These are phyloP conservation scores for Diaporthe velutina DNA, from an alignment of 2,329 filamentous ascomycete genomes.

Conservation along the genomic window DNA sequence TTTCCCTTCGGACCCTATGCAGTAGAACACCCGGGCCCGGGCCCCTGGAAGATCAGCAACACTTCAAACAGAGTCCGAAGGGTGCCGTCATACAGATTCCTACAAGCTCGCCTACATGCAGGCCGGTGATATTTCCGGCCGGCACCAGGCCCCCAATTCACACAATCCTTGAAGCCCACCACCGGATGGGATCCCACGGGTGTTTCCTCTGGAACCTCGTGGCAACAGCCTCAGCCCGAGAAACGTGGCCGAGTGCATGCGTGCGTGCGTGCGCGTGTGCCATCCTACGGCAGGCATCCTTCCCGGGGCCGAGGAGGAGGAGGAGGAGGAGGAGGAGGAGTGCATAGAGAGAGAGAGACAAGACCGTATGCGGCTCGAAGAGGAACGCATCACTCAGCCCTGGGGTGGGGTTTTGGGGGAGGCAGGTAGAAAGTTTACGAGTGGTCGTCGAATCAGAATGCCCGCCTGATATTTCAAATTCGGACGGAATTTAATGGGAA, in stretches of 20 bases:
- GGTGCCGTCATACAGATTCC: neutral
- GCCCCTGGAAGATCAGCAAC: neutral
- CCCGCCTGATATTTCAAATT: neutral
- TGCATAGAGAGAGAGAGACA: neutral
- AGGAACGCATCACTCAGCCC: neutral
- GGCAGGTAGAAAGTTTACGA: neutral
- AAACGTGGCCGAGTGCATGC: constrained; percentile 7
- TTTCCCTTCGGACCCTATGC: neutral
- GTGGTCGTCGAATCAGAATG: neutral
- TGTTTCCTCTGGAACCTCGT: neutral
- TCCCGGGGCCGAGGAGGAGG: too few relatives aligned
- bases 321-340: too few relatives aligned
- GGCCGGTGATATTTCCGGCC: neutral
- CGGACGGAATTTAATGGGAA: neutral
- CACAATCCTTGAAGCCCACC: neutral
- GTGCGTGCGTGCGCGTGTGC: neutral
- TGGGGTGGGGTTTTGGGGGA: too few relatives aligned
- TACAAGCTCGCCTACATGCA: neutral
- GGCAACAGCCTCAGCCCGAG: constrained; percentile 15
- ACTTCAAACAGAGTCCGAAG: neutral
- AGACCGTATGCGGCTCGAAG: constrained; percentile 18
- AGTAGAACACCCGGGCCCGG: neutral
- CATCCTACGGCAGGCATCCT: neutral
- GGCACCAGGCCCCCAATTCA: neutral
- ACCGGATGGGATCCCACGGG: neutral